Evolutionary conservation across 768 basidiomycete species (phyloP).

Genomic region (Fomitopsis serialis): DNA sequence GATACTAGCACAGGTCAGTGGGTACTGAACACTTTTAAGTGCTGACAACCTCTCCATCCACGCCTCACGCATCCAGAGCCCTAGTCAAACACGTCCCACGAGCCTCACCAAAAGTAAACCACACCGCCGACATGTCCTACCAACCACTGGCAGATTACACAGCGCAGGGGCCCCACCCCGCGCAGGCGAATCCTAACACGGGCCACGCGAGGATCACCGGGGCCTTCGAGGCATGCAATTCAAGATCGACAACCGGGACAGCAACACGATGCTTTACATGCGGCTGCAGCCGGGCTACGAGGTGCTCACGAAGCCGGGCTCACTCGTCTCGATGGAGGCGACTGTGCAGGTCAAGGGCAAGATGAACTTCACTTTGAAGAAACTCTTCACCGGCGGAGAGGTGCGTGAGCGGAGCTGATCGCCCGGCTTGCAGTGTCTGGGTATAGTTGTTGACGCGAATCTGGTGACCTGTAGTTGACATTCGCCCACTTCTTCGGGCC

Average conservation of each 20-base stretch:
- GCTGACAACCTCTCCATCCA: no score
- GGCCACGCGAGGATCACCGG: constrained; percentile 16
- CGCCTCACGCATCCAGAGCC: no score
- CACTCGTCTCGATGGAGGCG: constrained; percentile 29
- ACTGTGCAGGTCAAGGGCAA: constrained; percentile 27
- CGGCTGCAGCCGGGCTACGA: constrained; percentile 23
- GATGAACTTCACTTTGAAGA: constrained; percentile 21
- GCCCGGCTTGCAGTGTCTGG: no score
- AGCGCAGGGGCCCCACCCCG: background rate
- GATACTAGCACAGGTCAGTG: no score
- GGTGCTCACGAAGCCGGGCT: constrained; percentile 27
- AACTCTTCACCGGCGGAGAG: constrained; percentile 24
- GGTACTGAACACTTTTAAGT: no score
- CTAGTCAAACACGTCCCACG: no score
- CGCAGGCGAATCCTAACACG: background rate
- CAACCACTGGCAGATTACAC: no score
- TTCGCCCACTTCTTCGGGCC: constrained; percentile 25
- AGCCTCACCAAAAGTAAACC: no score
- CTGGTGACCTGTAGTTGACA: constrained; percentile 18
- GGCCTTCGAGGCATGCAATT: constrained; percentile 20
- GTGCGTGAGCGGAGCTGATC: no score
- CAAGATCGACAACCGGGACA: constrained; percentile 27
- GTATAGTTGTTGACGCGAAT: no score
- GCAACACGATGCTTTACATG: constrained; percentile 26
- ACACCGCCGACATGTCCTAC: no score